A percentile compares a stretch with the other conserved stretches of the same genome.
These are phyloP conservation scores for Jackrogersella minutella DNA, from an alignment of 495 filamentous ascomycete species.

Conservation along the genomic window DNA sequence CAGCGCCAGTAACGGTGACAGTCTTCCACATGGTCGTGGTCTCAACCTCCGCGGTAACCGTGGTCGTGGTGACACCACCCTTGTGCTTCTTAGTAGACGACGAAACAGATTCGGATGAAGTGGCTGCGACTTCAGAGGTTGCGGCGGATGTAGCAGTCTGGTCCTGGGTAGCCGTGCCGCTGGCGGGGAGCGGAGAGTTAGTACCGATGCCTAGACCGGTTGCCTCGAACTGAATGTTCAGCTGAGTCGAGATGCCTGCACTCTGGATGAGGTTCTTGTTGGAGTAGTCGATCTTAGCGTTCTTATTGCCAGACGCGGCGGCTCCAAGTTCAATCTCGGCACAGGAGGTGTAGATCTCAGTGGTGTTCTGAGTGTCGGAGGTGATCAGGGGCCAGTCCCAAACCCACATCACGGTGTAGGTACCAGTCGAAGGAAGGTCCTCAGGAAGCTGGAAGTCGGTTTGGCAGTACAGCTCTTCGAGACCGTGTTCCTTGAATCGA, in stretches of 20 bases:
- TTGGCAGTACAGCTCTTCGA: conserved; percentile 75
- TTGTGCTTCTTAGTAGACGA: conserved; percentile 17
- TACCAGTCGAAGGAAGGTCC: conserved; percentile 57
- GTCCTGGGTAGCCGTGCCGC: background rate
- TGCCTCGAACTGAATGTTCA: conserved; percentile 48
- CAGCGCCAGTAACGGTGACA: conserved; percentile 23
- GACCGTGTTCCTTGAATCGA: conserved; percentile 60
- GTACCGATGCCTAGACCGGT: conserved; percentile 43
- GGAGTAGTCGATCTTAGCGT: conserved; percentile 41
- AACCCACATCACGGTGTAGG: conserved; percentile 86
- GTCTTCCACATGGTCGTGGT: conserved; percentile 37
- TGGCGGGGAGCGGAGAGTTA: conserved; percentile 23
- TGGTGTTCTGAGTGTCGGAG: conserved; percentile 45
- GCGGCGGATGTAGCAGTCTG: background rate
- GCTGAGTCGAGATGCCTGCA: conserved; percentile 48
- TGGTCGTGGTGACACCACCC: conserved; percentile 37
- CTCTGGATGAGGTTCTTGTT: conserved; percentile 32
- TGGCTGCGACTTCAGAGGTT: background rate
- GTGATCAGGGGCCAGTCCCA: conserved; percentile 83
- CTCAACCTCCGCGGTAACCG: conserved; percentile 35
- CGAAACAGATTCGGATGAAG: background rate
- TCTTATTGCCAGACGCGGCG: conserved; percentile 20
- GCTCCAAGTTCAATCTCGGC: conserved; percentile 73
- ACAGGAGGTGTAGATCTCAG: conserved; percentile 83
- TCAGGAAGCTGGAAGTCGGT: conserved; percentile 74